Evolutionary conservation across 192 early-diverging fungal genomes (phyloP).

Genomic region (Podila verticillata): DNA sequence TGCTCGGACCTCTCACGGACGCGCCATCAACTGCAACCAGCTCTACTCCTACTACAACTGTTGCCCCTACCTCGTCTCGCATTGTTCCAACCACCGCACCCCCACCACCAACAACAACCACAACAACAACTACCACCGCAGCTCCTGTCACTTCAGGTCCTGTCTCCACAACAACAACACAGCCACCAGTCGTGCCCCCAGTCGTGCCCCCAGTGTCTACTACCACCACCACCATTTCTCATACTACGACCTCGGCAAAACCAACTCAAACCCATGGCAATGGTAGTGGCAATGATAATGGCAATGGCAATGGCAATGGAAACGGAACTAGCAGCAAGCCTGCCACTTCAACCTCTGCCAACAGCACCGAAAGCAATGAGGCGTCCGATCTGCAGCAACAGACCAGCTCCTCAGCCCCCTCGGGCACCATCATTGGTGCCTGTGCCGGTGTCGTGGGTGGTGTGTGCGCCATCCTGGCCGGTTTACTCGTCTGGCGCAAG

Average conservation of each 20-base stretch:
- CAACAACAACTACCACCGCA: not conserved
- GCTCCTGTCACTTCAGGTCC: not conserved
- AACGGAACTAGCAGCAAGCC: not conserved
- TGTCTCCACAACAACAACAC: not conserved
- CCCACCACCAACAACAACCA: not conserved
- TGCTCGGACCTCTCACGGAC: not conserved
- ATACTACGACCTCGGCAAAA: conserved; percentile 4
- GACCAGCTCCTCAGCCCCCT: not conserved
- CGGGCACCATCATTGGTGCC: conserved; percentile 3
- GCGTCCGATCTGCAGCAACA: conserved; percentile 5
- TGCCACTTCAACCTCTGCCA: not conserved
- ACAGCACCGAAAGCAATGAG: not conserved
- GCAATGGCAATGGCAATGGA: not conserved
- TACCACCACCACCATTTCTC: not conserved
- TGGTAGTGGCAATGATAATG: no score
- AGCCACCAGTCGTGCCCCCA: not conserved
- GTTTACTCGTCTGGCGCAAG: conserved; percentile 20
- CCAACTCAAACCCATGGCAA: not conserved
- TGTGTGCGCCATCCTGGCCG: conserved; percentile 16
- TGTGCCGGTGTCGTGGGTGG: conserved; percentile 14
- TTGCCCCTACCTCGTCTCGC: not conserved
- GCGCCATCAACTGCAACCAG: not conserved
- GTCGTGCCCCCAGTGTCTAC: not conserved
- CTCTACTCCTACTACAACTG: not conserved
- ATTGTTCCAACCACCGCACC: not conserved